These are phyloP conservation scores for Hemileia vastatrix DNA, from an alignment of 1,284 basidiomycete species.

Conservation along the genomic window DNA sequence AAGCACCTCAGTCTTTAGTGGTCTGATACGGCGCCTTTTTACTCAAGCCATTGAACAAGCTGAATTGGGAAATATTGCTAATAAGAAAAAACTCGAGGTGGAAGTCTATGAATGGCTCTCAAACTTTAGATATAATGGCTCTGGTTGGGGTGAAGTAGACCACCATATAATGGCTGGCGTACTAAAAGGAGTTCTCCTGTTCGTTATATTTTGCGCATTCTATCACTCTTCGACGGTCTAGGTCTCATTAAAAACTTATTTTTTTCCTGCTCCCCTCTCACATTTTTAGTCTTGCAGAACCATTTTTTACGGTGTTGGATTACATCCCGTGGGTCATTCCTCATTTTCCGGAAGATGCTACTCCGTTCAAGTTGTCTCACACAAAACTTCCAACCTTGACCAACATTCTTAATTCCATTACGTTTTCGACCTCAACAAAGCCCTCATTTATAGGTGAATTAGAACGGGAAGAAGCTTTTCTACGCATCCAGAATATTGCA, in stretches of 20 bases:
- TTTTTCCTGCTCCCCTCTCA: too few species aligned
- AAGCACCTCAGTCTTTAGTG: slow-evolving; percentile 15
- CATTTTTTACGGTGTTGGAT: slow-evolving; percentile 8
- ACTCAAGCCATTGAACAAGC: slow-evolving; percentile 12
- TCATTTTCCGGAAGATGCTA: background rate
- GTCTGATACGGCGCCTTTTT: slow-evolving; percentile 2
- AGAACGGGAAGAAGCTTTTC: slow-evolving; percentile 8
- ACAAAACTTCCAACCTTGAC: slow-evolving; percentile 10
- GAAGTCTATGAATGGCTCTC: slow-evolving; percentile 12
- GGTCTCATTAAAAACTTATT: background rate
- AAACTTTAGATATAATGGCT: slow-evolving; percentile 15
- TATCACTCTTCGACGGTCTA: background rate
- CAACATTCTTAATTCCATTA: slow-evolving; percentile 14
- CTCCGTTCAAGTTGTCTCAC: background rate
- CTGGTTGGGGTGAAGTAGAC: slow-evolving; percentile 11
- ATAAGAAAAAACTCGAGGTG: background rate
- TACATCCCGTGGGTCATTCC: slow-evolving; percentile 21
- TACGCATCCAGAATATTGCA: slow-evolving; percentile 3
- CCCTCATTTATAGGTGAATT: slow-evolving; percentile 16
- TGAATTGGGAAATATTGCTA: background rate
- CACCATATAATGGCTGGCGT: slow-evolving; percentile 20
- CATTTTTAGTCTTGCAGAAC: slow-evolving; percentile 11
- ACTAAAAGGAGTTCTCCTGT: slow-evolving; percentile 22
- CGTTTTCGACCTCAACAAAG: slow-evolving; percentile 15
- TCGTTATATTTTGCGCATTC: background rate